Evolutionary conservation across 2,329 filamentous ascomycete species (phyloP).

Genomic region (Fusarium sp.): DNA sequence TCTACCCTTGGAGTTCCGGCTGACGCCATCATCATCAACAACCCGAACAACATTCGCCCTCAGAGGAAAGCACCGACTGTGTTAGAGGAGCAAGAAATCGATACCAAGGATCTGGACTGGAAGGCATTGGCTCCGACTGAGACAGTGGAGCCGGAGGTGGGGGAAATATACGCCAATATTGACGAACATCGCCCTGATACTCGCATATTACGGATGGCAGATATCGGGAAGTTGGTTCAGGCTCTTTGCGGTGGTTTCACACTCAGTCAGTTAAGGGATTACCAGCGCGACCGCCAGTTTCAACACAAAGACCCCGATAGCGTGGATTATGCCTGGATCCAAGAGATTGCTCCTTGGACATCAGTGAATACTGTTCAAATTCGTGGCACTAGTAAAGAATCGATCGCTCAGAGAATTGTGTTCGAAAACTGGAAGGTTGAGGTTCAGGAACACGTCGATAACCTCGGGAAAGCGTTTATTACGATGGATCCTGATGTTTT

Average conservation of each 20-base stretch:
- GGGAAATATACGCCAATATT: conserved; percentile 61
- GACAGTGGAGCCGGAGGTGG: conserved; percentile 42
- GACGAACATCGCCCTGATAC: conserved; percentile 63
- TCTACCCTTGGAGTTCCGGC: conserved; percentile 55
- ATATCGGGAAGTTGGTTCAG: conserved; percentile 59
- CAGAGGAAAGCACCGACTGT: conserved; percentile 30
- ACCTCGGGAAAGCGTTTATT: conserved; percentile 58
- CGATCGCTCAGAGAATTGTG: conserved; percentile 60
- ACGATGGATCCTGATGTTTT: conserved; percentile 58
- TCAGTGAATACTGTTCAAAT: conserved; percentile 31
- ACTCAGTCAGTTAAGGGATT: conserved; percentile 59
- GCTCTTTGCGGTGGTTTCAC: conserved; percentile 62
- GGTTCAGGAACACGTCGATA: conserved; percentile 60
- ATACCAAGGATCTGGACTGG: conserved; percentile 48
- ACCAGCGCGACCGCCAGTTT: conserved; percentile 50
- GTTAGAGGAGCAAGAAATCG: conserved; percentile 37
- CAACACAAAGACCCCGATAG: conserved; percentile 10
- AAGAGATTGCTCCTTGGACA: conserved; percentile 57
- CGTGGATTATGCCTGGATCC: conserved; percentile 58
- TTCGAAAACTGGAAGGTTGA: conserved; percentile 64
- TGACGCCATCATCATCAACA: conserved; percentile 63
- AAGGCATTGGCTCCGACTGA: conserved; percentile 50
- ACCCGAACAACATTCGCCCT: conserved; percentile 51
- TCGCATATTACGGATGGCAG: conserved; percentile 53
- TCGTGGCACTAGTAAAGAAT: conserved; percentile 56